Conservation (phyloP, 805 yeast species). For the Candida loeiensis region DNA sequence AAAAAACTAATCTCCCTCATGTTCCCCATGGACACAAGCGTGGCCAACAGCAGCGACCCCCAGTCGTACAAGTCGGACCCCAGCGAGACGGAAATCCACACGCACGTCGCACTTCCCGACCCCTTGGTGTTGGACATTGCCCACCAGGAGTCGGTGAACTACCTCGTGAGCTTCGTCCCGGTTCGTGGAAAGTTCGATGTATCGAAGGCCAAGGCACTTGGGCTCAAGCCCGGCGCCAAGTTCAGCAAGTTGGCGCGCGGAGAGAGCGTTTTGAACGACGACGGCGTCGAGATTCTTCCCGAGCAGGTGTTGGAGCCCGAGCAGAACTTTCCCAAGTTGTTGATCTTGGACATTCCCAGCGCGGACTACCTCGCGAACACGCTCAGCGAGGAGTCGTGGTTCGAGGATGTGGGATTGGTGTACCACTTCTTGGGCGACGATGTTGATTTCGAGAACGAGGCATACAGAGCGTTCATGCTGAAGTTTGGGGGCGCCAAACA, state of each 20-base stretch:
- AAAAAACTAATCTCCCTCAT: constrained; percentile 44
- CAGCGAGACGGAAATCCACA: constrained; percentile 35
- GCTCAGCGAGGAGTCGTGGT: constrained; percentile 25
- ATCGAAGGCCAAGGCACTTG: constrained; percentile 60
- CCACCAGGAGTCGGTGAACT: constrained; percentile 53
- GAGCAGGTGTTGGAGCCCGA: constrained; percentile 69
- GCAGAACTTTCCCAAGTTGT: constrained; percentile 53
- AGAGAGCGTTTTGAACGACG: constrained; percentile 48
- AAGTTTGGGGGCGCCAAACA: constrained; percentile 57
- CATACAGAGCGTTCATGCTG: constrained; percentile 49
- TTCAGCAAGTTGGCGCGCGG: constrained; percentile 63
- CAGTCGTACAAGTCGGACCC: constrained; percentile 37
- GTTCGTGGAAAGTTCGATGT: constrained; percentile 75
- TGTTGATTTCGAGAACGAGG: constrained; percentile 42
- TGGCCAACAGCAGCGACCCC: constrained; percentile 36
- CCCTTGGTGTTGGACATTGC: constrained; percentile 24
- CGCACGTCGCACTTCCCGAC: constrained; percentile 33
- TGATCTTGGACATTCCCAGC: constrained; percentile 73
- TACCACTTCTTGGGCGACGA: constrained; percentile 76
- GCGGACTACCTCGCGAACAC: constrained; percentile 37
- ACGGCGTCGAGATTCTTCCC: constrained; percentile 60
- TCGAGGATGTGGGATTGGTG: constrained; percentile 50
- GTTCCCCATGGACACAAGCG: constrained; percentile 53
- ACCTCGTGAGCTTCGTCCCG: constrained; percentile 63
- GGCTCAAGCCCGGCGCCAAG: constrained; percentile 62